Evolutionary conservation across 441 rosid genomes (phyloP), one percentile per base, ranked within the genome.

Genomic region (Corymbia citriodora): DNA sequence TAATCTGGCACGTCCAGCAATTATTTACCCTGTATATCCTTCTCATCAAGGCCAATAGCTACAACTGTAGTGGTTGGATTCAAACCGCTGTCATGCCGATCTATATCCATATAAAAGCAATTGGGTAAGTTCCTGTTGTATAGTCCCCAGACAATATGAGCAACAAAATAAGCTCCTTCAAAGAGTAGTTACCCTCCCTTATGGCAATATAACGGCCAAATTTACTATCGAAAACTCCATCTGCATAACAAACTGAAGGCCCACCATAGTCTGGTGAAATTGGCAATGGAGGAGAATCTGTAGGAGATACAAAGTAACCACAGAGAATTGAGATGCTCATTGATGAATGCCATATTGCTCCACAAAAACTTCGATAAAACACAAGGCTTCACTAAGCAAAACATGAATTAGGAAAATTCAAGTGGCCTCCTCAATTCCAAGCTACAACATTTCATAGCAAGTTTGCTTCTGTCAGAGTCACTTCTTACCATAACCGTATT

Each of bases 191-290:
- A 97, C 99, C 99, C 96, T 98, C 99, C 93, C 94, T 96, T 88
- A 97, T 96, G 90, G 96, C 93, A 52, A 98, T 83, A 89, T 93
- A 96, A 88, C 97, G 96, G 89, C 93, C 92, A 92, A 97, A 93
- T 57, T 95, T 95, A 23, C 90, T 36, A 93, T 98, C 99, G 92
- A 96, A 96, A 33, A 96, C 94, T 88, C 99, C 99, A 92, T 97
- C 99, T 36, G 98, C 99, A 93, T 93, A 97, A 93, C 96, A 92
- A n/a, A 96, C 94, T 74, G 92, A 91, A 11, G 96, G 96, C 49
- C 92, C 93, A 45, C 98, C 97, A 90, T 94, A 95, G 92, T 97
- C 98, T 1, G 97, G 97, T 21, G 99, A 96, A 87, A 98, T 92
- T 36, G 99, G 96, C 45, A 88, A 92, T n/a, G 97, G 98, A 63